Evolutionary conservation across 2,329 filamentous ascomycete genomes (phyloP).

Genomic region (Bretziella fagacearum): DNA sequence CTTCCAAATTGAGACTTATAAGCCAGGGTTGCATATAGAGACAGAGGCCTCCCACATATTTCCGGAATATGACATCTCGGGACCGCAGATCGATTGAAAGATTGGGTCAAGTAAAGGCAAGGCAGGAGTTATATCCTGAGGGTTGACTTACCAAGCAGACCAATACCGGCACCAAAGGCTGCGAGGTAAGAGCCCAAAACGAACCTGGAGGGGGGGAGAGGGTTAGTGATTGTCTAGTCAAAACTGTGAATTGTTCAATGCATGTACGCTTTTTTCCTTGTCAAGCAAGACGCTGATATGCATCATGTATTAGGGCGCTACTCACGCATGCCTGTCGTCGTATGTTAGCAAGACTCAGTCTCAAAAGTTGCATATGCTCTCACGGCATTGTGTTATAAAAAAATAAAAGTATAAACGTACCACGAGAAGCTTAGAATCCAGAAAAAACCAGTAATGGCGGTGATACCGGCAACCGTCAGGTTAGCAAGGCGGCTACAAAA

Average conservation of each 20-base stretch:
- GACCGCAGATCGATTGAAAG: no score
- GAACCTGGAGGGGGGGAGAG: slow-evolving; percentile 3
- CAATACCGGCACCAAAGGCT: slow-evolving; percentile 68
- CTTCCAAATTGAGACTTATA: neutral
- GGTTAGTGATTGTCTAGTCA: neutral
- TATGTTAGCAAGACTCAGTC: neutral
- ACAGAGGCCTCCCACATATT: no score
- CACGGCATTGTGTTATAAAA: neutral
- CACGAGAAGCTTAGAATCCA: slow-evolving; percentile 48
- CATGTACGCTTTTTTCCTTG: no score
- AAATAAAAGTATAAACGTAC: slow-evolving; percentile 30
- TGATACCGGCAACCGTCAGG: slow-evolving; percentile 69
- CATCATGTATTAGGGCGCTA: neutral
- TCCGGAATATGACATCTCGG: no score
- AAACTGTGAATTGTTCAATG: no score
- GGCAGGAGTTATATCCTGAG: no score
- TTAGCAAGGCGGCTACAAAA: slow-evolving; percentile 86
- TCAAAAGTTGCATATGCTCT: neutral
- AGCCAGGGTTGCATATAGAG: no score
- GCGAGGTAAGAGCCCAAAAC: slow-evolving; percentile 76
- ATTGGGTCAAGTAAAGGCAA: slow-evolving; percentile 3
- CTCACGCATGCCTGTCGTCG: slow-evolving; percentile 10
- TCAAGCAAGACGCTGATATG: no score
- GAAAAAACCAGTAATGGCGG: slow-evolving; percentile 67
- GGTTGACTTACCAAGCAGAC: slow-evolving; percentile 38